Evolutionary conservation across 2,329 filamentous ascomycete genomes (phyloP).

Genomic region (Phialophora expanda): DNA sequence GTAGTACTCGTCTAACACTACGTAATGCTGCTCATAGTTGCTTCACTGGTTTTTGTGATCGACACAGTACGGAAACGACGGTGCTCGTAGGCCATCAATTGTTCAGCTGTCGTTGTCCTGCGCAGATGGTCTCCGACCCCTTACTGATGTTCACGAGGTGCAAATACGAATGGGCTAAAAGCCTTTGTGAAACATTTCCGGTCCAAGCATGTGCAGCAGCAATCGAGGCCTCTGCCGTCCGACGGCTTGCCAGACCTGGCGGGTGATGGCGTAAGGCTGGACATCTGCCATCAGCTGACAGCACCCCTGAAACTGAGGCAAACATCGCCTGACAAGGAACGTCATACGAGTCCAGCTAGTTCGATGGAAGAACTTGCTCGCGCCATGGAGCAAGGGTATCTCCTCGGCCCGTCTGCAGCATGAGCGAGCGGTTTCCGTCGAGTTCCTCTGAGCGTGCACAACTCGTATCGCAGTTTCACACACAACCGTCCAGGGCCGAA

Average conservation of each 20-base stretch:
- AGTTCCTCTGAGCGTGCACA: background rate
- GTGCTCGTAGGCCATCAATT: background rate
- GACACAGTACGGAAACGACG: background rate
- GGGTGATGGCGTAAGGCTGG: background rate
- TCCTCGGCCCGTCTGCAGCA: background rate
- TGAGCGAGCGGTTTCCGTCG: background rate
- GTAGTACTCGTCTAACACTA: background rate
- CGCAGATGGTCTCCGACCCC: background rate
- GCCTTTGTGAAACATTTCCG: background rate
- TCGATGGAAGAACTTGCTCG: background rate
- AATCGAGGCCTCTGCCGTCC: background rate
- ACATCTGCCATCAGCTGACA: constrained; percentile 1
- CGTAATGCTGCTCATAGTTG: background rate
- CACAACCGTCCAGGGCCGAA: background rate
- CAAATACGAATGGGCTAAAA: background rate
- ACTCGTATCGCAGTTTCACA: background rate
- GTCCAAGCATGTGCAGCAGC: background rate
- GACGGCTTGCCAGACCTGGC: background rate
- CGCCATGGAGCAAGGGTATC: background rate
- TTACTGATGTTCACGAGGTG: background rate
- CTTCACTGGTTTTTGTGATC: background rate
- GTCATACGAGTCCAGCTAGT: background rate
- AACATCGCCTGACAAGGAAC: background rate
- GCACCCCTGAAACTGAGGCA: background rate
- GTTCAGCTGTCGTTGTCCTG: background rate